These are phyloP conservation scores for Debaryomyces maramus DNA, from an alignment of 805 yeast species.

Conservation along the genomic window DNA sequence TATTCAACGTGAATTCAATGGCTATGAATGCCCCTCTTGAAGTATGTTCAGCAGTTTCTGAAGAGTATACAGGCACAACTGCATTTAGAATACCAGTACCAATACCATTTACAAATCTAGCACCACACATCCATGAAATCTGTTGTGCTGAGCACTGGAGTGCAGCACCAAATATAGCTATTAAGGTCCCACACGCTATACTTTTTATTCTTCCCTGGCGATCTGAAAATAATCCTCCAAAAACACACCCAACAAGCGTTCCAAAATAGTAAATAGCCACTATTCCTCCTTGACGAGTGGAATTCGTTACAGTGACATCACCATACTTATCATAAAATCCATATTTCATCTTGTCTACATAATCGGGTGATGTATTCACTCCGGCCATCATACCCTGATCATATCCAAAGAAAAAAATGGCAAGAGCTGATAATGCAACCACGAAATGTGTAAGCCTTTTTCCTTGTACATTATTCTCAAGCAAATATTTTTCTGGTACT, in stretches of 20 bases:
- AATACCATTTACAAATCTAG: constrained; percentile 61
- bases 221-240: constrained; percentile 6
- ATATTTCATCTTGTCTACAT: constrained; percentile 20
- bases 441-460: constrained; percentile 5
- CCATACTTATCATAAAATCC: constrained; percentile 12
- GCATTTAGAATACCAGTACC: constrained; percentile 74
- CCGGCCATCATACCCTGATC: constrained; percentile 47
- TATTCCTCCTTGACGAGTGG: constrained; percentile 28
- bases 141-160: constrained; percentile 18
- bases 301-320: constrained; percentile 17
- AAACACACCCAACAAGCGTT: constrained; percentile 18
- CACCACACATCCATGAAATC: constrained; percentile 9
- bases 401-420: constrained; percentile 40
- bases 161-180: constrained; percentile 18
- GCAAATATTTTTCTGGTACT: constrained; percentile 5
- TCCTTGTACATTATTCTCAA: constrained; percentile 6
- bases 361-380: constrained; percentile 29
- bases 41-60: constrained; percentile 60
- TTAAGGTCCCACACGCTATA: constrained; percentile 10
- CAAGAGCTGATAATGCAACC: constrained; percentile 8
- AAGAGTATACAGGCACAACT: constrained; percentile 74
- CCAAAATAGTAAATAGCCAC: constrained; percentile 34
- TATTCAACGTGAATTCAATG: constrained; percentile 60
- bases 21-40: constrained; percentile 64
- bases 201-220: constrained; percentile 18